Evolutionary conservation across 768 basidiomycete genomes (phyloP), one percentile per base, ranked within the genome.

Genomic region (Serendipita indica): DNA sequence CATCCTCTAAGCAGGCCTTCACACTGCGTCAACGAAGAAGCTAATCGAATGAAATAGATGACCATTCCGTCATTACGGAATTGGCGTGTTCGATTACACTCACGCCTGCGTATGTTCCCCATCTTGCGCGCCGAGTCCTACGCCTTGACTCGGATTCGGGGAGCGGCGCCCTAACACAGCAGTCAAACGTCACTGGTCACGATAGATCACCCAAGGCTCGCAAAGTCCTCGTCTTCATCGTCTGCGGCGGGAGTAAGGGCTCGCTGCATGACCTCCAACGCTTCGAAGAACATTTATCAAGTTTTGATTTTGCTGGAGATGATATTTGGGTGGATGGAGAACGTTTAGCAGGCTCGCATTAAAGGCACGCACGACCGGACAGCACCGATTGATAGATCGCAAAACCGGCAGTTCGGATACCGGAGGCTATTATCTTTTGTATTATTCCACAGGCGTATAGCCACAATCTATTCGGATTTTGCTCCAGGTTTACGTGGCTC

Each of bases 41-140:
- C 49, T 33, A 18, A 3, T 33, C 22, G 39, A 34, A 22, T 7
- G 27, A 58, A 46, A 37, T 63, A 85, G 86, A 84, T 62, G 84
- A 86, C 60, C 86, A 89, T 65, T 86, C 85, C 67, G 71, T 81
- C 59, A 72, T 88, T 25, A 79, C 84, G 7, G 86, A 89, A 64
- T 72, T 89, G 22, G 82, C 87, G 1, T 87, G 86, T 62, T 74
- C 84, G 3, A 80, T 83, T 5, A 80, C 86, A 2, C 72, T 89
- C 5, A 74, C 77, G 1, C 77, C 84, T 1, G 85, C 79, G 1
- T 89, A 87, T 65, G 76, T 75, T 32, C 73, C 69, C 1, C 67
- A 70, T 3, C 69, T 88, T 27, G 80, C 89, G 65, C 68, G 77
- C 60, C 74, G 67, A 41, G 61, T 83, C 20, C 70, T 81, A 2